A percentile compares a stretch with the other conserved stretches of the same genome.
phyloP scores from a whole-genome alignment of 345 rosid genomes.

The Laguncularia racemosa region DNA sequence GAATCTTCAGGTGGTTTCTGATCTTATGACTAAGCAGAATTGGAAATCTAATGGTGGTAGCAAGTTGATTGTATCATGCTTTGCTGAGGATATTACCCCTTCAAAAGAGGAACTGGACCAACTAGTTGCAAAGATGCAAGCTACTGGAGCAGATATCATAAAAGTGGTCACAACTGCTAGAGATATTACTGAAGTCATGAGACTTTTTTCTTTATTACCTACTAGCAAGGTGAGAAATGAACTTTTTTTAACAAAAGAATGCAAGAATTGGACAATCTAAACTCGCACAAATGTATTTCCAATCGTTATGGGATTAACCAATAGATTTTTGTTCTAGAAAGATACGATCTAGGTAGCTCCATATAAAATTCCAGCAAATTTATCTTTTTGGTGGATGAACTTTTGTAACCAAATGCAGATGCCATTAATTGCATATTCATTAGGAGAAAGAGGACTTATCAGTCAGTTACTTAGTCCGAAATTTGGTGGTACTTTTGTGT shows the following conservation, averaged over 20 bases:
- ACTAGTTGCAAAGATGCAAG: constrained; percentile 30
- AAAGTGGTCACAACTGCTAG: constrained; percentile 29
- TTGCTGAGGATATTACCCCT: constrained; percentile 27
- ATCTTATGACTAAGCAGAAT: constrained; percentile 20
- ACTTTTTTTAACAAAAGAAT: too few species aligned
- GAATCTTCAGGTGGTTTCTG: constrained; percentile 39
- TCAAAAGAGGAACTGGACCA: constrained; percentile 28
- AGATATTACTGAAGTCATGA: constrained; percentile 40
- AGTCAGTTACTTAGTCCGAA: constrained; percentile 51
- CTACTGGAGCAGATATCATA: constrained; percentile 40
- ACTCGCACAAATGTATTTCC: too few species aligned
- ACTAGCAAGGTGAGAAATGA: constrained; percentile 23
- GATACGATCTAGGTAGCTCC: not conserved
- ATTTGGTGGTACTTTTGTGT: constrained; percentile 38
- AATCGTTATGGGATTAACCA: too few species aligned
- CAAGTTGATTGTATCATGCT: constrained; percentile 38
- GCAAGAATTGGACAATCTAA: too few species aligned
- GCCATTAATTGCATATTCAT: constrained; percentile 40
- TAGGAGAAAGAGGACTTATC: constrained; percentile 55
- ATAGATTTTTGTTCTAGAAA: too few species aligned
- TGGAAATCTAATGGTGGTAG: constrained; percentile 12
- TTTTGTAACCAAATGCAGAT: constrained; percentile 14
- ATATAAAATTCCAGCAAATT: not conserved
- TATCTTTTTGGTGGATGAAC: not conserved
- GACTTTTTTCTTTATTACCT: constrained; percentile 33